Percentiles rank a stretch among this genome's conserved stretches.
phyloP scores from a whole-genome alignment of 495 filamentous ascomycete genomes.

The Saxophila tyrrhenica region DNA sequence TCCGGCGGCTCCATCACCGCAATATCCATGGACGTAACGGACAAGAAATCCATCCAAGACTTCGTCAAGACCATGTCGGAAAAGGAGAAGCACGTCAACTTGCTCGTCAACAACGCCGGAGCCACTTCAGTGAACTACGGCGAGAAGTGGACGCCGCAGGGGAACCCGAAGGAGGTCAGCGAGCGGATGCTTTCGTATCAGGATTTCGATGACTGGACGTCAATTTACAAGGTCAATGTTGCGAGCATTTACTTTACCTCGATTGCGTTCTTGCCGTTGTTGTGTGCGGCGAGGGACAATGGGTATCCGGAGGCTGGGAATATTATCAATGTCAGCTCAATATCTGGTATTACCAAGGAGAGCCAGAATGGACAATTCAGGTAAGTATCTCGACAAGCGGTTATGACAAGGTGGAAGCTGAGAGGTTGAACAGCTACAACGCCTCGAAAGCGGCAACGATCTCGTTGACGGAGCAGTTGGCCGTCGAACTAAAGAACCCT shows the following conservation, averaged over 20 bases:
- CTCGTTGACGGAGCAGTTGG: conserved; percentile 34
- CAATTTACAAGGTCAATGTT: conserved; percentile 33
- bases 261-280: conserved; percentile 32
- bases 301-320: conserved; percentile 17
- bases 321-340: conserved; percentile 32
- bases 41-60: conserved; percentile 30
- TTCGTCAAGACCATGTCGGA: conserved; percentile 27
- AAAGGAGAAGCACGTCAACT: conserved; percentile 25
- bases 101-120: conserved; percentile 21
- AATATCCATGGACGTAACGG: conserved; percentile 28
- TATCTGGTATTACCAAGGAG: conserved; percentile 31
- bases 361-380: conserved; percentile 29
- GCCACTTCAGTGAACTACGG: conserved; percentile 20
- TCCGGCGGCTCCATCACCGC: conserved; percentile 15
- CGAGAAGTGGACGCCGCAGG: conserved; percentile 26
- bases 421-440: conserved; percentile 26
- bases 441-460: conserved; percentile 32
- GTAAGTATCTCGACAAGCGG: conserved; percentile 2
- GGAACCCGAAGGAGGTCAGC: conserved; percentile 24
- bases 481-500: conserved; percentile 33
- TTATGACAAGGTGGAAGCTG: neutral
- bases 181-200: conserved; percentile 32
- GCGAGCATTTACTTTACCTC: conserved; percentile 34
- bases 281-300: conserved; percentile 16
- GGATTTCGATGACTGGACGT: conserved; percentile 29